Percentiles rank a stretch among this genome's conserved stretches.
Evolutionary conservation across 192 early-diverging fungal genomes (phyloP).

Genomic region (Backusella psychrophila): DNA sequence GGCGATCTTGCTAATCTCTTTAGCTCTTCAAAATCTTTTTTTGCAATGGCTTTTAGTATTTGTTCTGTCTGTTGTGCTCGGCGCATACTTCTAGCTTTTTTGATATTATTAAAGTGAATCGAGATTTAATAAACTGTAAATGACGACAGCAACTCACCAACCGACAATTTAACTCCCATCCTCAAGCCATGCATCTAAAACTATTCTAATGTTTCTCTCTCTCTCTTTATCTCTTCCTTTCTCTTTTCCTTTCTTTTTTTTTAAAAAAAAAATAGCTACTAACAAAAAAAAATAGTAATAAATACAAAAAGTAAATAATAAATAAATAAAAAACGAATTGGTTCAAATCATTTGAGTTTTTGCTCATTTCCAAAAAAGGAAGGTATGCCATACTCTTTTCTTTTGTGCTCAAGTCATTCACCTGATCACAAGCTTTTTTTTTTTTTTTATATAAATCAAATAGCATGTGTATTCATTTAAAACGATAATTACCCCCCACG

Average conservation of each 20-base stretch:
- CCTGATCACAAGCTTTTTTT: background rate
- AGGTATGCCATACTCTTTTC: background rate
- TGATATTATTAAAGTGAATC: background rate
- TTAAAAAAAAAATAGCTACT: background rate
- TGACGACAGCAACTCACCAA: background rate
- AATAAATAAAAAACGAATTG: background rate
- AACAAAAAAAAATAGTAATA: background rate
- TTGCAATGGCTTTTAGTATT: conserved; percentile 19
- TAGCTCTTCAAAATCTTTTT: conserved; percentile 23
- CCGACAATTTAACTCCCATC: conserved; percentile 12
- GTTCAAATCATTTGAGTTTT: conserved; percentile 1
- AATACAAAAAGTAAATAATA: background rate
- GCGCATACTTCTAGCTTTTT: conserved; percentile 15
- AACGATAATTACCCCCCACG: no score
- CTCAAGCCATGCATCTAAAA: conserved; percentile 12
- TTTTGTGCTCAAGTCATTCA: background rate
- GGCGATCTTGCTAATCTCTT: conserved; percentile 17
- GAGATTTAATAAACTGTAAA: background rate
- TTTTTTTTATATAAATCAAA: background rate
- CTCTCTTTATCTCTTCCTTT: background rate
- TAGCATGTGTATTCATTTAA: no score
- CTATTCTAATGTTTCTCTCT: background rate
- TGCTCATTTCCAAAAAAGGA: background rate
- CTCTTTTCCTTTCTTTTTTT: background rate
- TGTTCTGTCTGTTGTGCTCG: conserved; percentile 12